Base-by-base conservation (phyloP, 2,329 filamentous ascomycete species). In the Colletotrichum abscissum region DNA sequence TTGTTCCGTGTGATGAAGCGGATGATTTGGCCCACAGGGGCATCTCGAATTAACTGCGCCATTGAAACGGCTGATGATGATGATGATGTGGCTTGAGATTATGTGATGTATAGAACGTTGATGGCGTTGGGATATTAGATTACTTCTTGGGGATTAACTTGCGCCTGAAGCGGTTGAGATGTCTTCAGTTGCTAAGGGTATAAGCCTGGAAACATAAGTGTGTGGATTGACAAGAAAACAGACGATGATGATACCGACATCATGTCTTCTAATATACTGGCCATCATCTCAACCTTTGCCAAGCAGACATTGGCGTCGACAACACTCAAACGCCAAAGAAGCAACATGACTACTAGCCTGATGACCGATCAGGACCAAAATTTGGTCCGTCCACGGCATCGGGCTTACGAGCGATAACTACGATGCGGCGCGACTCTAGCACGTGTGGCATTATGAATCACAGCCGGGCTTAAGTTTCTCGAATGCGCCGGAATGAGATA, bases 11-110 rank as follows among this genome's bases (percentile, higher is more conserved):
- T 89, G 67, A 87, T 63, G 76, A 84, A 88, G 76, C 90, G 86
- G 75, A 92, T 84, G 62, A 91, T 76, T 76, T 92, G 89, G 76
- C 90, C 90, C 74, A 91, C 76, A 33, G 90, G 86, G 72, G 90
- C 86, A 69, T 92, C 90, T 78, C 89, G 83, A 69, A 92, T 82
- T 65, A 70, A n/a, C 14, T 70, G 67, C 42, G 70, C 70, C 70
- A 70, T 73, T 26, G 60, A 22, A 26, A 24, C 28, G 14, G 49
- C 35, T 19, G 55, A 4, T 55, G 49, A 19, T 49, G n/a, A n/a
- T n/a, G 33, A 16, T 49, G 26, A 1, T 62, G 56, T 42, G 52
- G 30, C 33, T 26, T 42, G 28, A 6, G 60, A 3, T 16, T 5
- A 1, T 14, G 19, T 11, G 5, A 2, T 16, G 11, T 42, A 11